These are phyloP conservation scores for Boletus barrowsii DNA, from an alignment of 768 basidiomycete genomes.

Conservation along the genomic window DNA sequence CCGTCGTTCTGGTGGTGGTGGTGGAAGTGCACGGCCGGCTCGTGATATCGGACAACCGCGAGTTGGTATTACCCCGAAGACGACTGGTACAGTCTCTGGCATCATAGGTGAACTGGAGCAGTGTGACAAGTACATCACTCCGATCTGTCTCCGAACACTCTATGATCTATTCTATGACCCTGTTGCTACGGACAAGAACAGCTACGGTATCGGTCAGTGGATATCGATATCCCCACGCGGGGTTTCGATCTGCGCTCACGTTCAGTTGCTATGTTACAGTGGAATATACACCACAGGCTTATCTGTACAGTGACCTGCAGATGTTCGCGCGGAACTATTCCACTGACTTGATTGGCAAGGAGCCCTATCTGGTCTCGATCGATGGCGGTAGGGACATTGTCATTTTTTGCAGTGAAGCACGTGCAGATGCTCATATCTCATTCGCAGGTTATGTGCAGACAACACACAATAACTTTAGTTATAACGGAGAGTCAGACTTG, in stretches of 20 bases:
- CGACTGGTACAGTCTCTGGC: conserved; percentile 5
- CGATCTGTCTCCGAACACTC: conserved; percentile 26
- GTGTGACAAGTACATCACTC: conserved; percentile 31
- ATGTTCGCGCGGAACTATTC: conserved; percentile 30
- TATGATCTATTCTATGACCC: conserved; percentile 28
- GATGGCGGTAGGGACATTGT: conserved; percentile 31
- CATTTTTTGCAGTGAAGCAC: background rate
- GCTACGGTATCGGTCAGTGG: conserved; percentile 33
- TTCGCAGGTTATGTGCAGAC: conserved; percentile 28
- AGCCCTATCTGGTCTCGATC: conserved; percentile 32
- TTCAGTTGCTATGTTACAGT: conserved; percentile 13
- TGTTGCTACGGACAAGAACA: conserved; percentile 26
- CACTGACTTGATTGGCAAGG: conserved; percentile 19
- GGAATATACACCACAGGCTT: conserved; percentile 35
- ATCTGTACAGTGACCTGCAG: conserved; percentile 28
- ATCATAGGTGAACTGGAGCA: conserved; percentile 11
- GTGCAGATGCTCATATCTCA: background rate
- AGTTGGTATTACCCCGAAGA: conserved; percentile 15
- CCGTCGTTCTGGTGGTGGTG: conserved; percentile 14
- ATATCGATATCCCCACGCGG: background rate
- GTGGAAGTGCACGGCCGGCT: background rate
- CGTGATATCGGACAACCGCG: conserved; percentile 17
- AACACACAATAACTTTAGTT: conserved; percentile 4
- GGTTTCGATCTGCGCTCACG: background rate
- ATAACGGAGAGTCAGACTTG: conserved; percentile 31